Evolutionary conservation across 805 yeast genomes (phyloP), one percentile per base, ranked within the genome.

Genomic region (Suhomyces pyralidae): DNA sequence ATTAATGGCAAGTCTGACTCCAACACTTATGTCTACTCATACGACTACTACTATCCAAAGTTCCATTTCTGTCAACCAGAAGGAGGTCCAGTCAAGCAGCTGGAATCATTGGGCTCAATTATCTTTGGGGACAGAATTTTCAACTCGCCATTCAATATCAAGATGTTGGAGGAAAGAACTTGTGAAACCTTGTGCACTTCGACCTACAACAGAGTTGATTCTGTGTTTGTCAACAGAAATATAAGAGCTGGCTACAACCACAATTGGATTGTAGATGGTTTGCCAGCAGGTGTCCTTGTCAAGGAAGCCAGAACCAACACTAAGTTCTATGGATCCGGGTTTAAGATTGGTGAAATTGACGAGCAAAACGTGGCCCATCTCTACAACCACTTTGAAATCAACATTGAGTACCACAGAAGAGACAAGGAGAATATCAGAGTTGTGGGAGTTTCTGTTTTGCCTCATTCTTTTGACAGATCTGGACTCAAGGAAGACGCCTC

Each of bases 111-210:
- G 50, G 99, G 99, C 7, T 86, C 97, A 2, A 86, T 94, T 58
- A 80, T 94, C 53, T 91, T 94, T 67, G 99, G 99, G 58, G 99
- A 94, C 71, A 80, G 99, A 66, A 91, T 94, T 57, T 91, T 88
- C 77, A 85, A 89, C 63, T 91, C 98, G 8, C 97, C 98, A 5
- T 90, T 89, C 63, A 82, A 85, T 49, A 73, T 94, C 56, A 77
- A 81, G 36, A 88, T 94, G 96, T 77, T 88, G 57, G 80, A 88
- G 65, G 81, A 88, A 56, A 79, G 80, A 62, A 67, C 78, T 5
- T 94, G 99, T 76, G 76, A 76, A 50, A 59, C 66, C n/a, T 73
- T 92, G 50, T 94, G 99, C 72, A 61, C 78, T 1, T 52, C 79
- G 2, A 61, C 78, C 2, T 90, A 88, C 66, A 78, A 86, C 38